Base-by-base conservation (phyloP, 108 stramenopile genomes). In the Licmophora abbreviata region DNA sequence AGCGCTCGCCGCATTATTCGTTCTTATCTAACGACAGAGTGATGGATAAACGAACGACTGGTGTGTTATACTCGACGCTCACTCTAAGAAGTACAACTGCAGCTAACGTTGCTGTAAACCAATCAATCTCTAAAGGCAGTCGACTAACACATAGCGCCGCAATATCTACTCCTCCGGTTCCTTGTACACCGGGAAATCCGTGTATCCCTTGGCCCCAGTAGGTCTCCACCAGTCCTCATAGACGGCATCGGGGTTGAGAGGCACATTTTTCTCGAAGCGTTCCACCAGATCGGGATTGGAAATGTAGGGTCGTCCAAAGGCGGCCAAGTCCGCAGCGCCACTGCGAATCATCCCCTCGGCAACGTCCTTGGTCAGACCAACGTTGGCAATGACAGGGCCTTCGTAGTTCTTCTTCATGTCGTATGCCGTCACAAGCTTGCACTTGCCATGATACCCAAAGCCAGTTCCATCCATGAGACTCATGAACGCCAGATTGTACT, bases 281-380 rank as follows among this genome's bases (percentile, higher is more conserved):
- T n/a, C n/a, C n/a, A n/a, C n/a, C n/a, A 88, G 61, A 56, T 92
- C 91, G 15, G 91, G 91, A 47, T 88, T 92, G 38, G 66, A 48
- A 37, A 92, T 77, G 69, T 69, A 88, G 25, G 66, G 49, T 9
- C 91, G 72, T 17, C 84, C 91, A 58, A 82, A 88, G 36, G 66
- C 53, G 4, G 65, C 61, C 36, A 79, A 31, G 42, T 88, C 86
- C 22, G 51, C 68, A 32, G 68, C 63, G 24, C 82, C 82, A 26
- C 59, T 57, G n/a, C 68, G 61, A 14, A 76, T 28, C 54, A 73
- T 69, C 14, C 79, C 81, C 43, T 81, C 75, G 36, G 71, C 81
- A 1, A 58, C 53, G 21, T 80, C 81, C 34, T 71, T 64, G 43
- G 77, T 69, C 30, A 75, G 59, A 7, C 77, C 74, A 37, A 78